A percentile compares a stretch with the other conserved stretches of the same genome.
Conservation (phyloP, 495 filamentous ascomycete genomes). For the Trichoderma asperelloides region DNA sequence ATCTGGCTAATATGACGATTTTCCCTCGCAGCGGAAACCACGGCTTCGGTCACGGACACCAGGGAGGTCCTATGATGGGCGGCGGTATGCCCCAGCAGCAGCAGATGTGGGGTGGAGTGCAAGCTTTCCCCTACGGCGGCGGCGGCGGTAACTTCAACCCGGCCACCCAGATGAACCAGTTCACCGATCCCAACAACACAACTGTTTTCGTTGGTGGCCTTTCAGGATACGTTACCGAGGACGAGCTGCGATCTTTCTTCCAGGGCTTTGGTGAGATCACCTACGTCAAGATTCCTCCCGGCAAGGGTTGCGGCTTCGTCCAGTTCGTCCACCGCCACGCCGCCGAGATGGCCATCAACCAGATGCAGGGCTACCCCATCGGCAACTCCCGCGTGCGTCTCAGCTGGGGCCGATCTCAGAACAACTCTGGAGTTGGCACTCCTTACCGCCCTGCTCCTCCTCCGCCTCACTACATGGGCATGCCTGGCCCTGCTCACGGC, state of each 20-base stretch:
- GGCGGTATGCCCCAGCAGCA: slow-evolving; percentile 25
- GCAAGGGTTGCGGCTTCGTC: slow-evolving; percentile 98
- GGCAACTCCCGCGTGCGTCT: slow-evolving; percentile 96
- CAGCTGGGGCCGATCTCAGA: slow-evolving; percentile 96
- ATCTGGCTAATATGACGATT: slow-evolving; percentile 11
- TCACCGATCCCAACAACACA: slow-evolving; percentile 99
- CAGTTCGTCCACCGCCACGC: slow-evolving; percentile 99
- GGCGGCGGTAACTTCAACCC: slow-evolving; percentile 41
- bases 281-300: slow-evolving; percentile 99
- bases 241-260: slow-evolving; percentile 99
- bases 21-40: slow-evolving; percentile 15
- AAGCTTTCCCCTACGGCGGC: slow-evolving; percentile 38
- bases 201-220: slow-evolving; percentile 98
- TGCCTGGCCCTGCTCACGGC: slow-evolving; percentile 22
- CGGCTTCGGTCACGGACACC: slow-evolving; percentile 17
- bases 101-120: slow-evolving; percentile 9
- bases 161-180: slow-evolving; percentile 96
- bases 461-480: slow-evolving; percentile 80
- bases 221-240: slow-evolving; percentile 97
- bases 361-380: slow-evolving; percentile 99
- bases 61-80: slow-evolving; percentile 31
- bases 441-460: slow-evolving; percentile 94
- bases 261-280: slow-evolving; percentile 99
- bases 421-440: slow-evolving; percentile 97
- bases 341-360: slow-evolving; percentile 99